Evolutionary conservation across 805 yeast genomes (phyloP), one percentile per base, ranked within the genome.

Genomic region (Candida orba): DNA sequence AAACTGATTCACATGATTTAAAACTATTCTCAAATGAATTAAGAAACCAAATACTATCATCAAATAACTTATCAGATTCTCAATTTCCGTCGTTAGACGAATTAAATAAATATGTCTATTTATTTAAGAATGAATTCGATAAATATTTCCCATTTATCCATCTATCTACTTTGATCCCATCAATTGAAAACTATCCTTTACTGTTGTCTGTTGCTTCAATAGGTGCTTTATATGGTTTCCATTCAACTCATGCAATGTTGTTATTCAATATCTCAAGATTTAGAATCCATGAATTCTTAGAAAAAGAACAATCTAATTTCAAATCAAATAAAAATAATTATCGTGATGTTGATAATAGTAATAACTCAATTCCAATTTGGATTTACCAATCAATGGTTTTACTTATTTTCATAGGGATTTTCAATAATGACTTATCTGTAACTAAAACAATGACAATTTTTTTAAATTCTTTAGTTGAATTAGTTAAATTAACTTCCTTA

Each of bases 151-250:
- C 95, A 22, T 88, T 89, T 59, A 76, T 90, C 49, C 96, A 89
- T 63, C 65, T 84, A 37, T 85, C 86, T 18, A 75, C 74, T 39
- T 70, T 76, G 48, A 64, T 66, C 39, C 72, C 68, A 65, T 72
- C 59, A 58, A 72, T 63, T 61, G 79, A 58, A 60, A 79, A 57
- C 67, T 68, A 74, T 41, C 90, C 95, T 2, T 69, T 90, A 37
- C 59, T 87, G 6, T 66, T 89, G 43, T 78, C 95, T 3, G 84
- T 89, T 76, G 84, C 93, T 1, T 82, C 95, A 14, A 77, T 90
- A 45, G 98, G 98, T 36, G 95, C 96, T 0, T 69, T 90, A 20
- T 87, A 85, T 56, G 78, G 87, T 0, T 87, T 84, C 64, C 89
- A 84, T 55, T 84, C 88, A 29, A 66, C 81, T 32, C 85, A 85